These are phyloP conservation scores for Nigrospora oryzae DNA, from an alignment of 2,329 filamentous ascomycete genomes.

Conservation along the genomic window DNA sequence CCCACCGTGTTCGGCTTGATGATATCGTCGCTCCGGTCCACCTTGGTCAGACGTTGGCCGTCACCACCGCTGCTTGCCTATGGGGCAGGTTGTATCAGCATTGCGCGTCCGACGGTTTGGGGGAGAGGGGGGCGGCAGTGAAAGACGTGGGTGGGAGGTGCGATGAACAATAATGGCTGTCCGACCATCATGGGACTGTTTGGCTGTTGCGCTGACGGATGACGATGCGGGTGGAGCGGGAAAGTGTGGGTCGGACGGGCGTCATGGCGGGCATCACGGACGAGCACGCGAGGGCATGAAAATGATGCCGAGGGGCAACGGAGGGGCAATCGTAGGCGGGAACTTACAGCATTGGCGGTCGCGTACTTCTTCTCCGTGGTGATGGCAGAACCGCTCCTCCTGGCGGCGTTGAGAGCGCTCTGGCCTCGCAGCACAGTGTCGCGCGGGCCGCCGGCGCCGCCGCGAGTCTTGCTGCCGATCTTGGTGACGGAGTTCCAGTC, in stretches of 20 bases:
- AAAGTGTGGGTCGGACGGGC: no score
- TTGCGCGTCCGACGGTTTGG: neutral
- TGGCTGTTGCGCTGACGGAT: no score
- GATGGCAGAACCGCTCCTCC: conserved; percentile 67
- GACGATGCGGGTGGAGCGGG: no score
- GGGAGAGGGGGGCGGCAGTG: neutral
- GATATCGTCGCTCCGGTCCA: conserved; percentile 95
- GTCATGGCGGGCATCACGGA: no score
- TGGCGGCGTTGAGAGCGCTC: conserved; percentile 77
- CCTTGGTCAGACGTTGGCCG: conserved; percentile 94
- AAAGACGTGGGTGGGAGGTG: no score
- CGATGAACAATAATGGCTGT: no score
- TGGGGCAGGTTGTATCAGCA: conserved; percentile 7
- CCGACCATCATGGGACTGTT: no score
- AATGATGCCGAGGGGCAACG: no score
- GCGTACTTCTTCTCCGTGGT: conserved; percentile 87
- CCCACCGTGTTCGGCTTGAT: conserved; percentile 93
- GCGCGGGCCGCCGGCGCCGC: conserved; percentile 56
- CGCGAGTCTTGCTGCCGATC: conserved; percentile 80
- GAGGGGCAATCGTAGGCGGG: neutral
- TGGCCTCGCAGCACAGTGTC: conserved; percentile 88
- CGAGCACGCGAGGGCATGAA: no score
- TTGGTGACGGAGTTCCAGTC: conserved; percentile 89
- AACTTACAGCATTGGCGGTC: conserved; percentile 69
- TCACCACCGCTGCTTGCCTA: conserved; percentile 54